Evolutionary conservation across 2,329 filamentous ascomycete species (phyloP).

Genomic region (Colletotrichum neosansevieriae): DNA sequence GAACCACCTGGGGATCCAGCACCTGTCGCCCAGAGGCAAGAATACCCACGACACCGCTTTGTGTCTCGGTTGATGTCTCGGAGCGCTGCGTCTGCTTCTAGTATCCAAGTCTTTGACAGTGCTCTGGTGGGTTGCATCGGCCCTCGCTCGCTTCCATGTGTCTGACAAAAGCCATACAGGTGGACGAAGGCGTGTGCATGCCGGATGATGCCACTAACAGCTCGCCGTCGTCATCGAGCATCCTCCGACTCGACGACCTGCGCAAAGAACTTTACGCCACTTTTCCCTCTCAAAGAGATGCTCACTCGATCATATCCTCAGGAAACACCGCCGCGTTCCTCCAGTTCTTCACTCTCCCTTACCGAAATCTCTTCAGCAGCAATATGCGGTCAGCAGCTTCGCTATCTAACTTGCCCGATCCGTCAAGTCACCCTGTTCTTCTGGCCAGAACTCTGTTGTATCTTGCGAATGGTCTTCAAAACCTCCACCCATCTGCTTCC

Average conservation of each 20-base stretch:
- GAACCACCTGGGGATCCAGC: background rate
- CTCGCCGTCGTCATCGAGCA: too few relatives aligned
- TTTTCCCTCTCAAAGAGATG: background rate
- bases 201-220: background rate
- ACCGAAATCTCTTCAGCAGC: background rate
- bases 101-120: conserved; percentile 12
- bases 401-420: background rate
- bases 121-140: background rate
- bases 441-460: conserved; percentile 7
- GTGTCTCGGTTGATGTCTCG: background rate
- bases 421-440: background rate
- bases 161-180: background rate
- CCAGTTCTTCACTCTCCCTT: conserved; percentile 1
- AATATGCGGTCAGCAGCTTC: background rate
- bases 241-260: background rate
- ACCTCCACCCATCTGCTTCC: conserved; percentile 43
- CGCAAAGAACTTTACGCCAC: background rate
- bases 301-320: background rate
- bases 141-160: rapidly evolving
- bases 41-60: background rate
- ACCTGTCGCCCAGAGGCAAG: background rate
- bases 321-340: conserved; percentile 1
- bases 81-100: background rate
- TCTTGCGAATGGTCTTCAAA: conserved; percentile 16
- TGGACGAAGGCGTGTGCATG: background rate